Base-by-base conservation (phyloP, 495 filamentous ascomycete genomes). In the Massariosphaeria phaeospora region DNA sequence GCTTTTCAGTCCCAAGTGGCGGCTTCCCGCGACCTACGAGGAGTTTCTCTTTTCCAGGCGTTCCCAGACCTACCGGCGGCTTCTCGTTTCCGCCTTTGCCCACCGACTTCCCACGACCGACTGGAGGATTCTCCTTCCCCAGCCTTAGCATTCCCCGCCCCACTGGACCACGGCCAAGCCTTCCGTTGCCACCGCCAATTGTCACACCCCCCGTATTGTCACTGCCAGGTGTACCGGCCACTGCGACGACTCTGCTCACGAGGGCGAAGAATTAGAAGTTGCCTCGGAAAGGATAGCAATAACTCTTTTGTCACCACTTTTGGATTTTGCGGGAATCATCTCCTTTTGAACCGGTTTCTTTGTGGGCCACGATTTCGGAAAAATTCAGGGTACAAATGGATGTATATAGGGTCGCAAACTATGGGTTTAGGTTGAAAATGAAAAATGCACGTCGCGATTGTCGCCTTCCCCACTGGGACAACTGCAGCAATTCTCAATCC, bases 21-120 rank as follows among this genome's bases (percentile, higher is more conserved):
- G 24, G 42, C 42, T 45, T 45, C 42, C 41, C 41, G 5, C 41
- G 41, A 2, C 43, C 43, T 17, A 47, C 43, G 9, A 29, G 43
- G 6, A 47, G 27, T 18, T 31, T 47, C 26, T 5, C 26, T 2
- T 47, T 47, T 18, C 43, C 41, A 45, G 9, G 23, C 2, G 18
- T 21, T 17, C 21, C 39, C 2, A 15, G 39, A 2, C 39, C 39
- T 42, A 42, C 29, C 7, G 29, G 29, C 13, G 29, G 29, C 29
- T 39, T 18, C 35, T 6, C 8, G 8, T 39, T 39, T 39, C 15
- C 29, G 29, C n/a, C n/a, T n/a, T 33, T 33, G 7, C 29, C 29
- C 29, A 7, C 29, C 25, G 40, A 26, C 8, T 45, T 45, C 41
- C 39, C 39, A 4, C 8, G 11, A 7, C 41, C 41, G n/a, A 45